These are phyloP conservation scores for Huntiella savannae DNA, from an alignment of 2,329 filamentous ascomycete genomes.

Conservation along the genomic window DNA sequence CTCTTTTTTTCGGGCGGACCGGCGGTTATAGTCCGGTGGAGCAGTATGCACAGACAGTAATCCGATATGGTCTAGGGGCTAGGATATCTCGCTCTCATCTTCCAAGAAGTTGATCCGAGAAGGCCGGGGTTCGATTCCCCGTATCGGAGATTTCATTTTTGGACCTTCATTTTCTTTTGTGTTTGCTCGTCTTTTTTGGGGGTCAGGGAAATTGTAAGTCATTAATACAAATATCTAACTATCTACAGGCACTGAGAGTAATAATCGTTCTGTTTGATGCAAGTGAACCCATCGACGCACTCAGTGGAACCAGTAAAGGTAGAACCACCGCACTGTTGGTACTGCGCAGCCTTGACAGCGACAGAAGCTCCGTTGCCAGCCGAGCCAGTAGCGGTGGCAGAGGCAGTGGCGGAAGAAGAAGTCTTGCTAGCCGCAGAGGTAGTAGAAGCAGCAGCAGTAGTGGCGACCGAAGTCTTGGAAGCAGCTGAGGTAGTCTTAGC, in stretches of 20 bases:
- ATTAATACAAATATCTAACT: neutral
- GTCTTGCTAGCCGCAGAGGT: neutral
- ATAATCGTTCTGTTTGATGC: constrained; percentile 21
- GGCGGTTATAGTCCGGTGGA: too few relatives aligned
- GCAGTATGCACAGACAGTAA: neutral
- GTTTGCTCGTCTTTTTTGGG: neutral
- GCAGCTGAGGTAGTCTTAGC: constrained; percentile 13
- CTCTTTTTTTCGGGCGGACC: neutral
- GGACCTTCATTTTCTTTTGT: neutral
- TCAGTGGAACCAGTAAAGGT: constrained; percentile 19
- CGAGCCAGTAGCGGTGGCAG: constrained; percentile 18
- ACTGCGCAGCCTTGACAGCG: constrained; percentile 17
- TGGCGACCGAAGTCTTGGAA: neutral
- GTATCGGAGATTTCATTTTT: constrained; percentile 11
- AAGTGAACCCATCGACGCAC: constrained; percentile 20
- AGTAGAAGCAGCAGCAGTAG: neutral
- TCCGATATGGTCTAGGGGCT: neutral
- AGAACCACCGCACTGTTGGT: constrained; percentile 21
- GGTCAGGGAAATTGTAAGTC: neutral
- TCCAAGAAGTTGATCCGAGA: constrained; percentile 9
- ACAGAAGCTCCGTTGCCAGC: constrained; percentile 13
- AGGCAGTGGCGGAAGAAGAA: neutral
- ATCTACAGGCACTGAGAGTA: constrained; percentile 24
- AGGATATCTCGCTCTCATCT: neutral
- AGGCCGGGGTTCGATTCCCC: constrained; percentile 15